Evolutionary conservation across 2,329 filamentous ascomycete species (phyloP), one percentile per base, ranked within the genome.

Genomic region (Cryphonectria japonica): DNA sequence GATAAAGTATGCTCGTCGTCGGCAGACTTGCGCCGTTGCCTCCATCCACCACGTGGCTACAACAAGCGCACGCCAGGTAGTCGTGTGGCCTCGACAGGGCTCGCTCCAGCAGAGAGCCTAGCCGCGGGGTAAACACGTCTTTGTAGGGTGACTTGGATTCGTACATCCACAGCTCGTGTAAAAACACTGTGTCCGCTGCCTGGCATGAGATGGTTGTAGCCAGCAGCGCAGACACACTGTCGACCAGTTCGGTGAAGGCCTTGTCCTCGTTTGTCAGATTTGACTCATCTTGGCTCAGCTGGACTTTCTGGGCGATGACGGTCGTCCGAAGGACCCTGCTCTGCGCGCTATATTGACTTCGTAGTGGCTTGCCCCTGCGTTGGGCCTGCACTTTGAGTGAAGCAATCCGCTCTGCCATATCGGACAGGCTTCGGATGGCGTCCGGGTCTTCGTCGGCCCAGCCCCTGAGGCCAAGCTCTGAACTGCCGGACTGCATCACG

Each of bases 241-340:
- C 88, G 5, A 95, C 84, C 14, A 93, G 80, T 34, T 84, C 82
- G 22, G 92, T 93, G 77, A 93, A 93, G 6, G 87, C 85, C 74
- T 88, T 89, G 80, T 95, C 93, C 74, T 91, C 85, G 61, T 90
- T 86, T 0, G 91, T 92, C 39, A 95, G 85, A 3, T 87, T 84
- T 1, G 92, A 89, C 74, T 91, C 90, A 78, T 94, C 91, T 73
- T 89, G 92, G 80, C 91, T 93, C 57, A 96, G 85, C 76, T 94
- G 91, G 26, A 96, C 92, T 78, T 93, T 92, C 77, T 95, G 92
- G 22, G 92, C 92, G 66, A 95, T 89, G 43, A 95, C 89, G 0
- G 93, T 95, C 1, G 93, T 93, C 61, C 93, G 87, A 57, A 93
- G 81, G 60, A 92, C 89, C 74, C 89, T 90, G 80, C 87, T 88